Percentiles rank a stretch among this genome's conserved stretches.
These are phyloP conservation scores for Termitomyces sp. DNA, from an alignment of 768 basidiomycete species.

Conservation along the genomic window DNA sequence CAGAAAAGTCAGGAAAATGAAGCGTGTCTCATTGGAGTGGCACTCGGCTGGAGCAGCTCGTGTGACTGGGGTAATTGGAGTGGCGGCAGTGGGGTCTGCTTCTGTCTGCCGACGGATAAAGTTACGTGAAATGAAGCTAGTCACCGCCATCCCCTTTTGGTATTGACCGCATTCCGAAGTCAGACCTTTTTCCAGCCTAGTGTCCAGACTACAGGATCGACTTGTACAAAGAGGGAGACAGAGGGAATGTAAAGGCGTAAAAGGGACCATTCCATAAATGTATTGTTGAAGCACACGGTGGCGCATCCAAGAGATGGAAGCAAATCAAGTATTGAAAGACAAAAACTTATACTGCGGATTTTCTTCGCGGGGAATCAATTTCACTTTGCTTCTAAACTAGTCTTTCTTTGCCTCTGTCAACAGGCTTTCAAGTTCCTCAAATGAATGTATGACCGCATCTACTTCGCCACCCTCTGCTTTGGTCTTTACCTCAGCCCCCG, in stretches of 20 bases:
- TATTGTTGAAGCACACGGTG: not conserved
- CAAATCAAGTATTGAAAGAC: not conserved
- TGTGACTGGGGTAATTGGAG: not conserved
- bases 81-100: not conserved
- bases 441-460: conserved; percentile 51
- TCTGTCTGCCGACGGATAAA: conserved; percentile 1
- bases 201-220: not conserved
- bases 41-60: not conserved
- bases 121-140: conserved; percentile 5
- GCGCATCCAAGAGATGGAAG: not conserved
- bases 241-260: not conserved
- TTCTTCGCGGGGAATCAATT: not conserved
- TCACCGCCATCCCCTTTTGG: conserved; percentile 14
- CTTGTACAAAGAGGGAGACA: not conserved
- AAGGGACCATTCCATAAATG: not conserved
- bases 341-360: not conserved
- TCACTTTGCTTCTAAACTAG: not conserved
- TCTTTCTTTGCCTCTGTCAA: not conserved
- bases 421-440: conserved; percentile 44
- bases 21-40: conserved; percentile 7
- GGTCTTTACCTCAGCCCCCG: conserved; percentile 27
- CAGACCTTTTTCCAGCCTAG: not conserved
- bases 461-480: conserved; percentile 57
- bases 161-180: not conserved
- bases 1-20: not conserved